Percentiles rank a stretch among this genome's conserved stretches.
Conservation (phyloP, 2,329 filamentous ascomycete species). For the Bipolaris gigantea region DNA sequence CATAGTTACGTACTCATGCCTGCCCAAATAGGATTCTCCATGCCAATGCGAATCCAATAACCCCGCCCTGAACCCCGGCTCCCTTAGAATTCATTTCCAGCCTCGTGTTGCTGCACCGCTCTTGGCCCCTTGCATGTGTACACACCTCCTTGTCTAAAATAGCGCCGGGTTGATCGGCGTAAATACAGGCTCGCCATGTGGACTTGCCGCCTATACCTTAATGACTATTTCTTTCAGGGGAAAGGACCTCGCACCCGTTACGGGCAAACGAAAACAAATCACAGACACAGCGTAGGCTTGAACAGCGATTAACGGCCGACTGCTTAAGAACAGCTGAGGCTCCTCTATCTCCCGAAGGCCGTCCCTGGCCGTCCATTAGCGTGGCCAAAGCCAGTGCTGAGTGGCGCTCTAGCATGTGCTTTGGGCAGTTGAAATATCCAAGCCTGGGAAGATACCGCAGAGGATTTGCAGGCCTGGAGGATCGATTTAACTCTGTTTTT, state of each 20-base stretch:
- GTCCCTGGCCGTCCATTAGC: constrained; percentile 6
- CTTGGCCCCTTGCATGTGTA: neutral
- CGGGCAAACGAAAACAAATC: neutral
- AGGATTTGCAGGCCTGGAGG: constrained; percentile 7
- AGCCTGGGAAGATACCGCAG: constrained; percentile 6
- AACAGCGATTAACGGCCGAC: constrained; percentile 3
- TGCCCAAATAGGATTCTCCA: neutral
- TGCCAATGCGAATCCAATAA: neutral
- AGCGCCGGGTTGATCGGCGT: neutral
- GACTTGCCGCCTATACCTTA: neutral
- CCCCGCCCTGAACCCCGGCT: neutral
- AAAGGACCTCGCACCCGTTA: neutral
- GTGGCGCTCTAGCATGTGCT: constrained; percentile 1
- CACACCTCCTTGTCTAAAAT: neutral
- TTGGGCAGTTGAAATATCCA: constrained; percentile 2
- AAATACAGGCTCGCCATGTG: neutral
- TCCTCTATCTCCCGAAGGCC: neutral
- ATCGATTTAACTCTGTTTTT: neutral
- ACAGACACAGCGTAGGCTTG: neutral
- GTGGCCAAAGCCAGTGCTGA: neutral
- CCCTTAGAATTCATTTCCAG: constrained; percentile 2
- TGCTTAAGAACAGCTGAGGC: constrained; percentile 4
- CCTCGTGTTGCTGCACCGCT: neutral
- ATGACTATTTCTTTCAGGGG: neutral
- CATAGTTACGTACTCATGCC: too few species aligned